Evolutionary conservation across 202 grass and related monocot genomes (phyloP).

Genomic region (Zoysia matrella): DNA sequence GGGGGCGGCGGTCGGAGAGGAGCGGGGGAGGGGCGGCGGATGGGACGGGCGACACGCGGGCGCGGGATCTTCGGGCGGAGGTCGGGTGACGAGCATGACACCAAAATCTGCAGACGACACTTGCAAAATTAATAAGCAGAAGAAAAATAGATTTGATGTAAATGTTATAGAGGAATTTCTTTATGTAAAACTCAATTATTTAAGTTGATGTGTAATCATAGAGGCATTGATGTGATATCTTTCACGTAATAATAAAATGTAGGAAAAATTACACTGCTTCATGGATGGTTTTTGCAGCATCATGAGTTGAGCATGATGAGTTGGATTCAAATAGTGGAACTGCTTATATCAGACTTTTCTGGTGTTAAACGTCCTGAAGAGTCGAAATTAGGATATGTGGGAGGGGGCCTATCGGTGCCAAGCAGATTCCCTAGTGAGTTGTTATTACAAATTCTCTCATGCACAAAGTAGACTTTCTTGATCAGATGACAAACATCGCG

Average conservation of each 20-base stretch:
- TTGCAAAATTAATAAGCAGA: too few relatives aligned
- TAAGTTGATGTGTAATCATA: slow-evolving; percentile 10
- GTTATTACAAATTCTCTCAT: slow-evolving; percentile 19
- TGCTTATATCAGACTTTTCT: slow-evolving; percentile 79
- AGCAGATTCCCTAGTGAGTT: slow-evolving; percentile 70
- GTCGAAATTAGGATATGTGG: slow-evolving; percentile 70
- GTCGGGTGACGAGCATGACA: too few relatives aligned
- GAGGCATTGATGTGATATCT: slow-evolving; percentile 30
- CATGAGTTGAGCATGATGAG: slow-evolving; percentile 83
- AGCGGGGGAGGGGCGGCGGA: too few relatives aligned
- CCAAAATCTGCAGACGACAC: too few relatives aligned
- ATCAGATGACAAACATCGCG: slow-evolving; percentile 76
- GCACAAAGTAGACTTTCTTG: slow-evolving; percentile 25
- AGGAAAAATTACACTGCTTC: slow-evolving; percentile 85
- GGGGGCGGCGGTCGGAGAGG: too few relatives aligned
- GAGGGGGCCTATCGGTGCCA: slow-evolving; percentile 89
- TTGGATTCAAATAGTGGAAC: slow-evolving; percentile 70
- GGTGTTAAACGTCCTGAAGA: slow-evolving; percentile 56
- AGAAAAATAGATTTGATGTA: slow-evolving; percentile 50
- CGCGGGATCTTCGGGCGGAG: too few relatives aligned
- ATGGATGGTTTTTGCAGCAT: slow-evolving; percentile 84
- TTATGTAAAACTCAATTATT: slow-evolving; percentile 51
- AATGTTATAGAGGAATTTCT: slow-evolving; percentile 68
- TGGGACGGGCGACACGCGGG: too few relatives aligned
- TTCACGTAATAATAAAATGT: slow-evolving; percentile 41